Conservation (phyloP, 2,329 filamentous ascomycete species). For the Trichoderma atroviride region DNA sequence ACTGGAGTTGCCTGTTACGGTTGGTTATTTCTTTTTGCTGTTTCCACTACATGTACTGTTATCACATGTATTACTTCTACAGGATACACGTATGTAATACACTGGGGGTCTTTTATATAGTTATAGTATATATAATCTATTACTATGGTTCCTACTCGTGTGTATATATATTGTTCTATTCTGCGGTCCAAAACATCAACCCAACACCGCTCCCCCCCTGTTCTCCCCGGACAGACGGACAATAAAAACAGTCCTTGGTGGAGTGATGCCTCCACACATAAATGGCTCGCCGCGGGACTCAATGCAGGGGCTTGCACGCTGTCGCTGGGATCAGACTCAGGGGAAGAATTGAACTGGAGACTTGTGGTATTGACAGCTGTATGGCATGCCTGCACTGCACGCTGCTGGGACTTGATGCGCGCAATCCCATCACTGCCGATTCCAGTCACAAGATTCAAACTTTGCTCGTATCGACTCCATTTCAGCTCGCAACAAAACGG, state of each 20-base stretch:
- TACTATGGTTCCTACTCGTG: neutral
- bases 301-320: neutral
- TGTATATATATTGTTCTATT: neutral
- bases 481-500: neutral
- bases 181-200: neutral
- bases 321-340: slow-evolving; percentile 9
- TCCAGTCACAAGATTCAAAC: neutral
- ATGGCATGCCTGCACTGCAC: neutral
- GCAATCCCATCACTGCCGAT: neutral
- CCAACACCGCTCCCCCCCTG: neutral
- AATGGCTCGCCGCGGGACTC: neutral
- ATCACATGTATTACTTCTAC: too few relatives aligned
- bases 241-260: slow-evolving; percentile 7
- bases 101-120: too few relatives aligned
- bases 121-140: too few relatives aligned
- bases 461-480: slow-evolving; percentile 1
- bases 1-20: too few relatives aligned
- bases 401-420: neutral
- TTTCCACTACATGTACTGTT: too few relatives aligned
- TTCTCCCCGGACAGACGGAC: slow-evolving; percentile 19
- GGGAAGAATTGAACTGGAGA: neutral
- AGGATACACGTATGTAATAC: too few relatives aligned
- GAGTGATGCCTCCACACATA: neutral
- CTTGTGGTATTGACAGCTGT: neutral
- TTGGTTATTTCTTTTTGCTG: too few relatives aligned